Base-by-base conservation (phyloP, 2,329 filamentous ascomycete species). In the Zalaria obscura region DNA sequence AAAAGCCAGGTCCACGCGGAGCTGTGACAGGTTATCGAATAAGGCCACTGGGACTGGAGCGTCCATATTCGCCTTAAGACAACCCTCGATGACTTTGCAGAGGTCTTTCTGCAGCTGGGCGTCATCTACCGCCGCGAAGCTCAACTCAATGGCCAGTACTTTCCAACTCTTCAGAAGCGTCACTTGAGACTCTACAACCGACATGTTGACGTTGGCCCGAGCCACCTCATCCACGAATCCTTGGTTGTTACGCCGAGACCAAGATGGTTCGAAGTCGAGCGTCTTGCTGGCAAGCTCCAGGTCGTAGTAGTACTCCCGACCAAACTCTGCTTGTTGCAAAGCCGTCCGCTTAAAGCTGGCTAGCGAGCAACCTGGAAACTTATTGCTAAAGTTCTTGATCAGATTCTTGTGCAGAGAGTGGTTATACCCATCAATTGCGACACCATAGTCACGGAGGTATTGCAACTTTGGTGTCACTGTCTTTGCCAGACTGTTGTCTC, bases 81-180 rank as follows among this genome's bases (percentile, higher is more conserved):
- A 93, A 51, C 84, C 79, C 48, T 78, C 73, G 5, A 83, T 78
- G 37, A 93, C 80, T 44, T 80, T 72, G 28, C 84, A 67, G 65
- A 93, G 78, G 42, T 83, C 73, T 51, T 74, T 77, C 42, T 79
- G 75, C 3, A 89, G 66, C 25, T 69, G 65, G 33, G 65, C 59
- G 40, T 74, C 68, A 11, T 67, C 64, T 40, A 65, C 63, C 31
- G 73, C 68, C 34, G 72, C 65, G n/a, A 76, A 76, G 56, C 82
- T 85, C 38, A 98, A 72, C 54, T 95, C 89, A 39, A 91, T 71
- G 9, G 89, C 75, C 5, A 98, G 70, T 45, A 85, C 79, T 58
- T 93, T 88, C 86, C 89, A 96, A 42, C 85, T 83, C 52, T 85
- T 78, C 48, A 95, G 81, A 11, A 98, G 74, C 35, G 78, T 75